phyloP scores from a whole-genome alignment of 169 alveolate genomes.

The Plasmodium reichenowi region DNA sequence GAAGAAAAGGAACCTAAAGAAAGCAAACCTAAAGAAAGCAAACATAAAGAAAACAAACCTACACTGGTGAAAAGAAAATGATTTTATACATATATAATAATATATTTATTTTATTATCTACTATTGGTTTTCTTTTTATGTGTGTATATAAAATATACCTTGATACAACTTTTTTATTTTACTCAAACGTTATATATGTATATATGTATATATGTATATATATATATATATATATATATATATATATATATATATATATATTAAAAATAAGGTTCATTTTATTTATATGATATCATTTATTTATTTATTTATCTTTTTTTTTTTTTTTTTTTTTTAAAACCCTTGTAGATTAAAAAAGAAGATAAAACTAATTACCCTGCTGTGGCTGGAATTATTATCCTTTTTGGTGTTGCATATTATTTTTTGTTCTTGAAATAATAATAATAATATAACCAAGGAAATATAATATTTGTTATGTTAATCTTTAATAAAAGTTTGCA shows the following conservation, averaged over 20 bases:
- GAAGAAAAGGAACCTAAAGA: conserved; percentile 3
- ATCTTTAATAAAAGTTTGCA: too few species aligned
- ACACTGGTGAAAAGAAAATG: background rate
- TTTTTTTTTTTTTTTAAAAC: background rate
- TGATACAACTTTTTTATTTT: too few species aligned
- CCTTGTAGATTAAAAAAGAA: conserved; percentile 31
- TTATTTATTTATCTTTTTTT: background rate
- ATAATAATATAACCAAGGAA: background rate
- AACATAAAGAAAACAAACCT: background rate
- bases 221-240: too few species aligned
- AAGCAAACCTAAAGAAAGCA: background rate
- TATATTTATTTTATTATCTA: background rate
- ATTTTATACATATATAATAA: conserved; percentile 3
- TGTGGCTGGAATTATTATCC: conserved; percentile 18
- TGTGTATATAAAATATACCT: too few species aligned
- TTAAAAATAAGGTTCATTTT: too few species aligned
- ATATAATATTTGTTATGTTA: too few species aligned
- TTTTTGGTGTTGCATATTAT: conserved; percentile 42
- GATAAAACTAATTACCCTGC: conserved; percentile 39
- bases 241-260: too few species aligned
- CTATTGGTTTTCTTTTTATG: too few species aligned
- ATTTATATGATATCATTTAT: background rate
- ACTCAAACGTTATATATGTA: too few species aligned
- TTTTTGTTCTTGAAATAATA: conserved; percentile 37
- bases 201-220: too few species aligned